These are phyloP conservation scores for Boletus rubescentipes DNA, from an alignment of 768 basidiomycete genomes.

Conservation along the genomic window DNA sequence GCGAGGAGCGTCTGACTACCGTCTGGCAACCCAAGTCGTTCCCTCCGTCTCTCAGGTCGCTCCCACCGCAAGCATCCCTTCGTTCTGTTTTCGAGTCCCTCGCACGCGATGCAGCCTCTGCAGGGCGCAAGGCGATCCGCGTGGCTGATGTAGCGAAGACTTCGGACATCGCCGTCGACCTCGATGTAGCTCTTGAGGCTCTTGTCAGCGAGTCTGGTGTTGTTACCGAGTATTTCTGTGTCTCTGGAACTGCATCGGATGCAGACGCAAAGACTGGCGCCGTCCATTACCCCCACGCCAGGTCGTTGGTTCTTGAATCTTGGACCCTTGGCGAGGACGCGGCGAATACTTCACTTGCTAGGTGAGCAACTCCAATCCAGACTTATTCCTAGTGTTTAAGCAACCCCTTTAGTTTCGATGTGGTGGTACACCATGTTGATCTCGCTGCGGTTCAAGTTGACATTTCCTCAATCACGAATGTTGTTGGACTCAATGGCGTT, in stretches of 20 bases:
- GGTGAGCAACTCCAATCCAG: not conserved
- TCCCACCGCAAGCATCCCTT: constrained; percentile 5
- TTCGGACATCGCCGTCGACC: constrained; percentile 13
- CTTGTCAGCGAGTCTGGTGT: constrained; percentile 18
- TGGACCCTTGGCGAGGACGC: constrained; percentile 14
- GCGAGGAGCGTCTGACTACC: constrained; percentile 32
- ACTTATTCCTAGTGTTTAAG: not conserved
- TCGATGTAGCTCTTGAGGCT: constrained; percentile 16
- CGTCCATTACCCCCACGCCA: constrained; percentile 11
- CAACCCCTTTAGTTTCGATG: constrained; percentile 12
- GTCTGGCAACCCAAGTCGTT: constrained; percentile 33
- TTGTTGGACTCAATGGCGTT: constrained; percentile 23
- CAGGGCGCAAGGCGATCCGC: constrained; percentile 24
- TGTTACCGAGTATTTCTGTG: constrained; percentile 18
- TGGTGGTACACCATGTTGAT: constrained; percentile 22
- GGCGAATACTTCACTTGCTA: constrained; percentile 3
- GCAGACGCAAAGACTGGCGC: constrained; percentile 24
- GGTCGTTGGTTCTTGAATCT: constrained; percentile 21
- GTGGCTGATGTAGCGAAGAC: constrained; percentile 25
- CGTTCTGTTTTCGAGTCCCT: constrained; percentile 19
- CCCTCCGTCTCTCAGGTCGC: constrained; percentile 16
- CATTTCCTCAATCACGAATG: constrained; percentile 22
- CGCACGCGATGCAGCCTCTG: constrained; percentile 12
- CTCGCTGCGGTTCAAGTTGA: constrained; percentile 22
- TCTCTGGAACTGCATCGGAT: constrained; percentile 16